These are phyloP conservation scores for Tolypocladium ophioglossoides DNA, from an alignment of 2,329 filamentous ascomycete genomes.

Conservation along the genomic window DNA sequence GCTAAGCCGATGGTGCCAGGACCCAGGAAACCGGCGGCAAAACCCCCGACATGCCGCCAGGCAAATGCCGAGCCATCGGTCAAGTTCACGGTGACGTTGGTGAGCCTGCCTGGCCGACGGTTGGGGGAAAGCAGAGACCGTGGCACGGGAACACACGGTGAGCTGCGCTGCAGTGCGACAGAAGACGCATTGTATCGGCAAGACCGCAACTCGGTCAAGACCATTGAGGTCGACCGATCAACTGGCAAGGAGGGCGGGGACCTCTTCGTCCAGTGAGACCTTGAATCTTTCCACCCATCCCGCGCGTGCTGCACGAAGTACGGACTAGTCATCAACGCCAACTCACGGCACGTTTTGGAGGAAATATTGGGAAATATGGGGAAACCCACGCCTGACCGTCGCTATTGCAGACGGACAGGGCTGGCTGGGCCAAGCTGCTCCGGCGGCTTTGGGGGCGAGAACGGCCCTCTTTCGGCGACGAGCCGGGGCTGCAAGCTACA, in stretches of 20 bases:
- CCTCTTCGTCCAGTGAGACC: not conserved
- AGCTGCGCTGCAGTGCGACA: not conserved
- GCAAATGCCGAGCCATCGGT: not conserved
- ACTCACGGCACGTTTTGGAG: not conserved
- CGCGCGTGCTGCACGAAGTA: no score
- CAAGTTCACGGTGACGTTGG: no score
- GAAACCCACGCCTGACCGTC: not conserved
- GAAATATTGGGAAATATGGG: not conserved
- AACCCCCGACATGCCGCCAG: not conserved
- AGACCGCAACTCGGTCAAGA: not conserved
- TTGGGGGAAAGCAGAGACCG: no score
- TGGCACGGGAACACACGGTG: no score
- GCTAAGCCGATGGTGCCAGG: no score
- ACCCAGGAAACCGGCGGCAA: not conserved
- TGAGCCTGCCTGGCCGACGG: no score
- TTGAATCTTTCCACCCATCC: not conserved
- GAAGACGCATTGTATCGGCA: not conserved
- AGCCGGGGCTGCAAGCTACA: not conserved
- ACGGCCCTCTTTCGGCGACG: not conserved
- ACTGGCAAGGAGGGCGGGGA: not conserved
- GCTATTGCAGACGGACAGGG: not conserved
- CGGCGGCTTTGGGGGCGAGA: not conserved
- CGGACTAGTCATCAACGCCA: not conserved
- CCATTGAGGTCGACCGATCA: not conserved
- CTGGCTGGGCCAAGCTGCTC: not conserved